Evolutionary conservation across 2,329 filamentous ascomycete genomes (phyloP), one percentile per base, ranked within the genome.

Genomic region (Paramyrothecium roridum): DNA sequence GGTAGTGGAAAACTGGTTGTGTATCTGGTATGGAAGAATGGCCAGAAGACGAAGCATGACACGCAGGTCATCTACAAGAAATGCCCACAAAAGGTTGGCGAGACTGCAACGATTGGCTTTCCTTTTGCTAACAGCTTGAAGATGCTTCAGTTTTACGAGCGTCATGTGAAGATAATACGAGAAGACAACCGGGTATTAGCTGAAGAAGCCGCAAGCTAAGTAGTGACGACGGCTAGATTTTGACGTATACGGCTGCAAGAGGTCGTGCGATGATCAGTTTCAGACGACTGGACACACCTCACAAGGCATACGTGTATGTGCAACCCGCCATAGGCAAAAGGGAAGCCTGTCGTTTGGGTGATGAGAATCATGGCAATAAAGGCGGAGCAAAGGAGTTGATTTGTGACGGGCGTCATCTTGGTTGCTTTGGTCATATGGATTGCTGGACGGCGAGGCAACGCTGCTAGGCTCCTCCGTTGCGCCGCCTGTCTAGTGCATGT

Each of bases 11-110:
- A 79, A 56, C 76, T 90, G 16, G 79, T 85, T 33, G 88, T 89
- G 1, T 91, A 87, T 62, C 73, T 93, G 33, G 83, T 84, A 13
- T 93, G 90, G 90, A 87, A 85, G 63, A 85, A 88, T 57, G 85
- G 85, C 10, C 77, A 83, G 50, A 92, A 91, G 75, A 90, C 88
- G 1, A 86, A 89, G 65, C 90, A 93, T 64, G 80, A 84, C 11
- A 84, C 90, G 17, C 70, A 78, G 20, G 79, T 86, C 16, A 80
- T 92, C 8, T 90, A 93, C 64, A 81, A 85, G 64, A 87, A 91
- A 62, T 92, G 89, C 61, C 90, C 90, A 0, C 90, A 93, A 66
- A 90, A 87, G 80, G 88, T 88, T 69, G 26, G n/a, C 22, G 11
- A 8, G 17, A 10, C 21, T 20, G 21, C 12, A 3, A 17, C 12